Evolutionary conservation across 1,284 basidiomycete species (phyloP).

Genomic region (Mycosarcoma maydis): DNA sequence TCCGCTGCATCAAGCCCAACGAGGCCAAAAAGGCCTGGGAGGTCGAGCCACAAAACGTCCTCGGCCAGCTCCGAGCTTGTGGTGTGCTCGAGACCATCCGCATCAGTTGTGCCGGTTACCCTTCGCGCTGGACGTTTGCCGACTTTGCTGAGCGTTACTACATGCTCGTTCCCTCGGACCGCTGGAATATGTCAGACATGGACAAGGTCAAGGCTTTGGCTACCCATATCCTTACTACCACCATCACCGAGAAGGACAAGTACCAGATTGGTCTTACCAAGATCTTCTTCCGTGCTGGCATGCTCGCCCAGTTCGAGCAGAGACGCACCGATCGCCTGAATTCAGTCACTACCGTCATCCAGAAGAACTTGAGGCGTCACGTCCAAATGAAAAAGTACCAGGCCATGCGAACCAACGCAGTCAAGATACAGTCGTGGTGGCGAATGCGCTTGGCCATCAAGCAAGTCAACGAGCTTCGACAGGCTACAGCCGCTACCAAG

Average conservation of each 20-base stretch:
- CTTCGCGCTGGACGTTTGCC: conserved; percentile 97
- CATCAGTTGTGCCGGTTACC: conserved; percentile 98
- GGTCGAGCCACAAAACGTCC: conserved; percentile 92
- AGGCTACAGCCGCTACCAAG: conserved; percentile 78
- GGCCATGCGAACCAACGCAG: conserved; percentile 77
- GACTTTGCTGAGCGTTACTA: conserved; percentile 99
- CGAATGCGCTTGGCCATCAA: conserved; percentile 81
- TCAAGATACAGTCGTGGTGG: conserved; percentile 94
- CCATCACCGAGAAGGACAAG: conserved; percentile 91
- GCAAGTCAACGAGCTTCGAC: conserved; percentile 77
- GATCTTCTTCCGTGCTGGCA: conserved; percentile 99
- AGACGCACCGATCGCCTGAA: conserved; percentile 87
- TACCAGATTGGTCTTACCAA: conserved; percentile 97
- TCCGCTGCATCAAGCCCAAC: conserved; percentile 99
- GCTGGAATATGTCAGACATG: conserved; percentile 73
- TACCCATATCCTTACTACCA: conserved; percentile 82
- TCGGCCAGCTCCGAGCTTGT: conserved; percentile 94
- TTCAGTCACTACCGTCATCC: conserved; percentile 89
- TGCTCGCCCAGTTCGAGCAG: conserved; percentile 96
- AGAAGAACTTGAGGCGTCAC: conserved; percentile 92
- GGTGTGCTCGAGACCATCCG: conserved; percentile 99
- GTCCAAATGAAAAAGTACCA: conserved; percentile 85
- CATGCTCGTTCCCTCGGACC: conserved; percentile 87
- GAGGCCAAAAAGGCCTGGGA: conserved; percentile 97
- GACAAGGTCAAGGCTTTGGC: conserved; percentile 76